Evolutionary conservation across 306 rosid genomes (phyloP).

Genomic region (Hippophae rhamnoides): DNA sequence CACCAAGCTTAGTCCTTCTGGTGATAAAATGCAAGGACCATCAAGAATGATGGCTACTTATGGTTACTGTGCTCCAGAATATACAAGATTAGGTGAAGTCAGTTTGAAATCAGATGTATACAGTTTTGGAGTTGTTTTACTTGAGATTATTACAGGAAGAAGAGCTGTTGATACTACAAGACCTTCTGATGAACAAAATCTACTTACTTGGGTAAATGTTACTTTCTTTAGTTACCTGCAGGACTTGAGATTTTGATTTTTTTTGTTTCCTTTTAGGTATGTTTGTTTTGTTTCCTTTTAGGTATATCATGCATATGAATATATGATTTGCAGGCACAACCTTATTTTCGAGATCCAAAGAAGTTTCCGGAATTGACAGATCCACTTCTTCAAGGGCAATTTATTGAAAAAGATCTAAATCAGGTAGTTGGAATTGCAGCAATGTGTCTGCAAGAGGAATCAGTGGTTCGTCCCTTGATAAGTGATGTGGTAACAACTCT

Average conservation of each 20-base stretch:
- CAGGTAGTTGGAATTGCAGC: constrained; percentile 89
- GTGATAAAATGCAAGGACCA: constrained; percentile 43
- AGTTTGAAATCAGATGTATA: constrained; percentile 74
- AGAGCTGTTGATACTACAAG: constrained; percentile 67
- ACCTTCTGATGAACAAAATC: constrained; percentile 64
- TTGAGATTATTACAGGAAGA: constrained; percentile 82
- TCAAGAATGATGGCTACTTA: constrained; percentile 76
- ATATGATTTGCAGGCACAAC: constrained; percentile 51
- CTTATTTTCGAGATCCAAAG: constrained; percentile 63
- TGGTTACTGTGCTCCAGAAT: constrained; percentile 88
- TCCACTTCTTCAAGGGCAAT: constrained; percentile 38
- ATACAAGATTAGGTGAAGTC: constrained; percentile 50
- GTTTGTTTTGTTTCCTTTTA: not conserved
- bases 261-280: not conserved
- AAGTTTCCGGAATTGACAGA: constrained; percentile 71
- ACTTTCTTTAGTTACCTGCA: too few species aligned
- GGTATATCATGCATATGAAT: not conserved
- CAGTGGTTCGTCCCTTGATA: constrained; percentile 78
- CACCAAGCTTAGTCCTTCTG: constrained; percentile 44
- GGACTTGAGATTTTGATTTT: too few species aligned
- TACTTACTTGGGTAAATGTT: constrained; percentile 69
- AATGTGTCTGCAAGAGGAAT: constrained; percentile 91
- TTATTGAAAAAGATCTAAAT: constrained; percentile 77
- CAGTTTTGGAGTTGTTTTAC: constrained; percentile 74
- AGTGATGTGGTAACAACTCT: constrained; percentile 70